Conservation (phyloP, 2,329 filamentous ascomycete genomes). For the Daldinia sp. region DNA sequence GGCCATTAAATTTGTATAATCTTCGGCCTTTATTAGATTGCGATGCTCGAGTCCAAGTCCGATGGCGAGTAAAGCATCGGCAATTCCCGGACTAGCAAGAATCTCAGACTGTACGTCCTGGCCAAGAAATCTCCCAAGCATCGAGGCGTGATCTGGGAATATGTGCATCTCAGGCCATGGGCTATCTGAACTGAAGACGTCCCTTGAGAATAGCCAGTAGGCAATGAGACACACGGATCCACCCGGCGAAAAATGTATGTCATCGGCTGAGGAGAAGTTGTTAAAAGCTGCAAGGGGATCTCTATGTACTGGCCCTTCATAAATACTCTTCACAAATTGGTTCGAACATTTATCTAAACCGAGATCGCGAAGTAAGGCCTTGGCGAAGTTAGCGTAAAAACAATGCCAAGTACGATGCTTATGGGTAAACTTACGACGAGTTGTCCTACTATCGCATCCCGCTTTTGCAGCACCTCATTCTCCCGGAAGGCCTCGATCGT, state of each 20-base stretch:
- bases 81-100: conserved; percentile 63
- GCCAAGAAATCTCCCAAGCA: conserved; percentile 67
- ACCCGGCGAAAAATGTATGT: conserved; percentile 69
- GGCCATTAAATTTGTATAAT: conserved; percentile 62
- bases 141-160: conserved; percentile 69
- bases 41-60: conserved; percentile 70
- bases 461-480: conserved; percentile 69
- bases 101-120: conserved; percentile 64
- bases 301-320: conserved; percentile 56
- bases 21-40: conserved; percentile 57
- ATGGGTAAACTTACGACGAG: conserved; percentile 67
- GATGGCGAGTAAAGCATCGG: conserved; percentile 70
- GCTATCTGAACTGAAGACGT: conserved; percentile 70
- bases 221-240: conserved; percentile 70
- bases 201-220: conserved; percentile 72
- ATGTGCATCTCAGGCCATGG: conserved; percentile 66
- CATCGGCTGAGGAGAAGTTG: conserved; percentile 60
- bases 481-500: conserved; percentile 74
- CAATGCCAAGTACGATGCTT: conserved; percentile 6
- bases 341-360: conserved; percentile 63
- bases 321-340: conserved; percentile 60
- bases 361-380: conserved; percentile 74
- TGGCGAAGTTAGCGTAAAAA: conserved; percentile 29
- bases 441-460: conserved; percentile 77
- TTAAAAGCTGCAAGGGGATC: conserved; percentile 64